Evolutionary conservation across 805 yeast genomes (phyloP).

Genomic region (Alloascoidea africana): DNA sequence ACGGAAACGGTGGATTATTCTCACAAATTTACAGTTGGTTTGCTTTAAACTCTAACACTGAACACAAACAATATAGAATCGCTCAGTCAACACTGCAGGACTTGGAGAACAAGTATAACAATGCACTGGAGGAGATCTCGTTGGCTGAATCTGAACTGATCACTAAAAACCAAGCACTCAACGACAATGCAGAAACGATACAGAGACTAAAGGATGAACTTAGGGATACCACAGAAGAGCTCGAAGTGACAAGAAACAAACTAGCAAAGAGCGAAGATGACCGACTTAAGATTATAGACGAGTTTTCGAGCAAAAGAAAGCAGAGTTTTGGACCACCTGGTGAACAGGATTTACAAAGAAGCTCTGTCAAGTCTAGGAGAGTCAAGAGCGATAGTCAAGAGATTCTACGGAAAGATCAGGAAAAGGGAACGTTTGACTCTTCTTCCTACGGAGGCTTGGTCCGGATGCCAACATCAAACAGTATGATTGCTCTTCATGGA

Average conservation of each 20-base stretch:
- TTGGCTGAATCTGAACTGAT: slow-evolving; percentile 22
- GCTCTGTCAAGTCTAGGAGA: neutral
- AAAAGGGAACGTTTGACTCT: neutral
- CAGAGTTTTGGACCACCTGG: too few species aligned
- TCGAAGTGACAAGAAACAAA: slow-evolving; percentile 8
- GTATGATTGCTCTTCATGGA: slow-evolving; percentile 1
- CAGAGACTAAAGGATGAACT: slow-evolving; percentile 19
- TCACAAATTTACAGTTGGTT: too few species aligned
- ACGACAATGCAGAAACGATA: slow-evolving; percentile 8
- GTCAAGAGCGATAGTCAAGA: neutral
- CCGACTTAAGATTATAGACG: neutral
- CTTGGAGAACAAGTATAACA: slow-evolving; percentile 20
- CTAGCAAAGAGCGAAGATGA: slow-evolving; percentile 4
- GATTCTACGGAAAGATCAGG: neutral
- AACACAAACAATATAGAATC: slow-evolving; percentile 7
- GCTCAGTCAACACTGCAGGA: slow-evolving; percentile 18
- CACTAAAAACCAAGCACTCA: slow-evolving; percentile 14
- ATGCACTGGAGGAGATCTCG: slow-evolving; percentile 22
- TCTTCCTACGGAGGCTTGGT: neutral
- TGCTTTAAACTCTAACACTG: too few species aligned
- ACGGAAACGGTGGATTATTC: too few species aligned
- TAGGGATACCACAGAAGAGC: slow-evolving; percentile 18
- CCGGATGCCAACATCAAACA: neutral
- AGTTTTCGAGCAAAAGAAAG: neutral
- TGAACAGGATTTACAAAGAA: neutral